A percentile compares a stretch with the other conserved stretches of the same genome.
Evolutionary conservation across 768 basidiomycete species (phyloP).

Genomic region (Macrolepiota albuminosa): DNA sequence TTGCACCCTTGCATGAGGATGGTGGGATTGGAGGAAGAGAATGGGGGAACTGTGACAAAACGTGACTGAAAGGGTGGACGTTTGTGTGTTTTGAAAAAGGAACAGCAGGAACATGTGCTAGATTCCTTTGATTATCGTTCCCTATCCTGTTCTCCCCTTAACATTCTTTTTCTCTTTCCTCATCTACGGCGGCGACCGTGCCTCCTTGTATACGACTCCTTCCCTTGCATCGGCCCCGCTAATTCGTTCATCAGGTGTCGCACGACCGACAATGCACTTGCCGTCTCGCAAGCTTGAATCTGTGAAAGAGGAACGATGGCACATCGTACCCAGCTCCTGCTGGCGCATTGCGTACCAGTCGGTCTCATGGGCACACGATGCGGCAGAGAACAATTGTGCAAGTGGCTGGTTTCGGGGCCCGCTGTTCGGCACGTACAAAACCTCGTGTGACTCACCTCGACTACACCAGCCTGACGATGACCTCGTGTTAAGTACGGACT

Average conservation of each 20-base stretch:
- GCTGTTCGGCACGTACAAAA: conserved; percentile 19
- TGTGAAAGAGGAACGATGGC: conserved; percentile 33
- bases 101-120: conserved; percentile 25
- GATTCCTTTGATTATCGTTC: conserved; percentile 23
- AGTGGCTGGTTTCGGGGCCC: conserved; percentile 29
- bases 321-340: conserved; percentile 32
- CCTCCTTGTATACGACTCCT: conserved; percentile 22
- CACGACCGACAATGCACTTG: conserved; percentile 20
- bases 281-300: conserved; percentile 15
- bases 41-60: conserved; percentile 8
- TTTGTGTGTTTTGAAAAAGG: conserved; percentile 19
- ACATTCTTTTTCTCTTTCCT: conserved; percentile 21
- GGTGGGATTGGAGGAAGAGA: conserved; percentile 3
- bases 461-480: conserved; percentile 10
- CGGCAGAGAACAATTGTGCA: conserved; percentile 18
- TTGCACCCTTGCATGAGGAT: neutral
- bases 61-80: conserved; percentile 23
- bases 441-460: conserved; percentile 9
- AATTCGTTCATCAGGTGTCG: conserved; percentile 5
- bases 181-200: conserved; percentile 19
- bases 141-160: conserved; percentile 13
- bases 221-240: conserved; percentile 3
- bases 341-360: conserved; percentile 35
- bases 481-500: conserved; percentile 31
- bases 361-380: conserved; percentile 36